Evolutionary conservation across 2,329 filamentous ascomycete species (phyloP).

Genomic region (Macrophomina phaseolina): DNA sequence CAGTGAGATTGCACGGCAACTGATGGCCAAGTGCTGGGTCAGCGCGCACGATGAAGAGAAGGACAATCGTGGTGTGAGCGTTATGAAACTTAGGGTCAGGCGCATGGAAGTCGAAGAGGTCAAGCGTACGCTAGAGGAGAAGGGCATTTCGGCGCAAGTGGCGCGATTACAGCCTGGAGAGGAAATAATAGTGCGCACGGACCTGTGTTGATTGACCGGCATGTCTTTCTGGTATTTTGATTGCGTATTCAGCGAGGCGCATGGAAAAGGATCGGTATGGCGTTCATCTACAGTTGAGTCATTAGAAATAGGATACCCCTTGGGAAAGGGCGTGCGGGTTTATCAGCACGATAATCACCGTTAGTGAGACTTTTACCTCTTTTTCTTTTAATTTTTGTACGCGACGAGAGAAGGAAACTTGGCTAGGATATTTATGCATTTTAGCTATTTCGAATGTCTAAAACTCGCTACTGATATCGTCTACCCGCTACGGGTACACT

Average conservation of each 20-base stretch:
- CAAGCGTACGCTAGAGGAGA: slow-evolving; percentile 40
- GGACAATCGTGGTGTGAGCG: slow-evolving; percentile 59
- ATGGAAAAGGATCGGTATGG: background rate
- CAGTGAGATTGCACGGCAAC: slow-evolving; percentile 59
- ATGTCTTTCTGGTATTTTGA: background rate
- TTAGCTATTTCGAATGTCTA: no score
- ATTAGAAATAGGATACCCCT: slow-evolving; percentile 5
- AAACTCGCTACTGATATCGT: no score
- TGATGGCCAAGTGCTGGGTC: slow-evolving; percentile 65
- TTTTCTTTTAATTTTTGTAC: no score
- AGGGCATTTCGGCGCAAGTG: slow-evolving; percentile 15
- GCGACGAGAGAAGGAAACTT: no score
- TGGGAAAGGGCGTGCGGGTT: background rate
- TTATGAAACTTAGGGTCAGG: slow-evolving; percentile 56
- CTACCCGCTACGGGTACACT: no score
- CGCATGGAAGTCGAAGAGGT: slow-evolving; percentile 56
- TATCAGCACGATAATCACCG: background rate
- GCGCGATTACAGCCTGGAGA: slow-evolving; percentile 13
- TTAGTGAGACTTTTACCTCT: no score
- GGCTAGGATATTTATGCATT: no score
- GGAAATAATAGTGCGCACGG: slow-evolving; percentile 7
- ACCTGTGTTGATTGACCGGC: background rate
- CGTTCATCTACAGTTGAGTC: background rate
- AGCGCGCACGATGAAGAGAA: slow-evolving; percentile 67
- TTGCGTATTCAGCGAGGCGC: slow-evolving; percentile 4